Conservation (phyloP, 768 basidiomycete genomes). For the Fomitopsis pulvina region DNA sequence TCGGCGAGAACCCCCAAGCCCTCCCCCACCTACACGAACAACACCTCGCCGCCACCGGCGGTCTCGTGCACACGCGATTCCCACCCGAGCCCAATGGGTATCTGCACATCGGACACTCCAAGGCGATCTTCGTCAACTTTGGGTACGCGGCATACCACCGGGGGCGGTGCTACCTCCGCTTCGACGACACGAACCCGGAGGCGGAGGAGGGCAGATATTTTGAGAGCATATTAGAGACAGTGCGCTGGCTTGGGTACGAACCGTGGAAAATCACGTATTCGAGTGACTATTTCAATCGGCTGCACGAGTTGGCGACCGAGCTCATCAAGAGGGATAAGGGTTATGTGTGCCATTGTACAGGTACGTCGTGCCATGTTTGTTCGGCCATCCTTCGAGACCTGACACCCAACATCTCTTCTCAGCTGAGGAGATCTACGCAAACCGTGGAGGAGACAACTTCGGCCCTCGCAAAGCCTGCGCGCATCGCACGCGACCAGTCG, state of each 20-base stretch:
- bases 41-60: constrained; percentile 75
- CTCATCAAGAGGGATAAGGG: constrained; percentile 87
- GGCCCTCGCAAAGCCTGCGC: constrained; percentile 76
- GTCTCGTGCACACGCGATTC: constrained; percentile 90
- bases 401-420: constrained; percentile 6
- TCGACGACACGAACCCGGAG: constrained; percentile 98
- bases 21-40: constrained; percentile 68
- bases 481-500: constrained; percentile 82
- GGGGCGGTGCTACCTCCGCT: constrained; percentile 92
- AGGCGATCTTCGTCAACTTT: constrained; percentile 97
- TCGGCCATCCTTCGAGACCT: neutral
- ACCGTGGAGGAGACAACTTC: constrained; percentile 78
- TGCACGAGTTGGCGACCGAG: constrained; percentile 84
- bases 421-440: constrained; percentile 91
- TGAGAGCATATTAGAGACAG: constrained; percentile 91
- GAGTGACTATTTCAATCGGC: constrained; percentile 88
- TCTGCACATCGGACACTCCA: constrained; percentile 94
- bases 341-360: constrained; percentile 94
- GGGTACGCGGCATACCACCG: constrained; percentile 94
- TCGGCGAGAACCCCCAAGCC: constrained; percentile 89
- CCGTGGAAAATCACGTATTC: constrained; percentile 99
- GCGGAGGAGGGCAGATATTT: constrained; percentile 96
- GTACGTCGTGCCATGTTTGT: constrained; percentile 40
- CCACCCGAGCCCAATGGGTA: constrained; percentile 98
- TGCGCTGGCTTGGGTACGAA: constrained; percentile 96